Percentiles rank a stretch among this genome's conserved stretches.
Evolutionary conservation across 1,284 basidiomycete species (phyloP).

Genomic region (Ceratobasidium theobromae): DNA sequence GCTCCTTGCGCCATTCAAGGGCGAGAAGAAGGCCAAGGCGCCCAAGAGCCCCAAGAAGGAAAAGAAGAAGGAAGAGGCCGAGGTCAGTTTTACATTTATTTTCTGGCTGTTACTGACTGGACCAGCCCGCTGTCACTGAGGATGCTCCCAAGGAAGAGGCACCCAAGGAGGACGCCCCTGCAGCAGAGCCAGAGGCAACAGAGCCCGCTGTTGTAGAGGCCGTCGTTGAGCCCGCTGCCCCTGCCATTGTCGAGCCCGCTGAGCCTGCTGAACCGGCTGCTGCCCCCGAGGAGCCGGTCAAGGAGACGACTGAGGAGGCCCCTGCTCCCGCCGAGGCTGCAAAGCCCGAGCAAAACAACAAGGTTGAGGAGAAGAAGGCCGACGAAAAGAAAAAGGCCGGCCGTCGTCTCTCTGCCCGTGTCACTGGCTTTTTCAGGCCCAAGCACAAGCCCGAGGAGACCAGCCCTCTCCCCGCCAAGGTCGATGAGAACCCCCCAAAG

Average conservation of each 20-base stretch:
- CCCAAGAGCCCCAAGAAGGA: slow-evolving; percentile 53
- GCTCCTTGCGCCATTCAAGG: slow-evolving; percentile 69
- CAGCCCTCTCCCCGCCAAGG: slow-evolving; percentile 65
- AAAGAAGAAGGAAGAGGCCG: slow-evolving; percentile 41
- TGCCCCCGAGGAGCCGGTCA: slow-evolving; percentile 40
- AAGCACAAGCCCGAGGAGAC: slow-evolving; percentile 68
- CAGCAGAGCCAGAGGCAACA: slow-evolving; percentile 43
- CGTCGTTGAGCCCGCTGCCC: slow-evolving; percentile 46
- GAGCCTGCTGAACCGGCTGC: slow-evolving; percentile 28
- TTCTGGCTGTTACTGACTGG: slow-evolving; percentile 37
- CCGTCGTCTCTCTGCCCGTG: slow-evolving; percentile 74
- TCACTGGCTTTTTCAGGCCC: slow-evolving; percentile 76
- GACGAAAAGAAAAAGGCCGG: slow-evolving; percentile 54
- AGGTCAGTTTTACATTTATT: slow-evolving; percentile 15
- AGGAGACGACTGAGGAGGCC: slow-evolving; percentile 33
- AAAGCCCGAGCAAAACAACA: slow-evolving; percentile 32
- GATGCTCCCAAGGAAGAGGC: slow-evolving; percentile 28
- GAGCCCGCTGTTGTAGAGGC: slow-evolving; percentile 43
- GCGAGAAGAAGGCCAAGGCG: slow-evolving; percentile 55
- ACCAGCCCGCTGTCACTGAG: slow-evolving; percentile 39
- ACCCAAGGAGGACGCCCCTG: slow-evolving; percentile 42
- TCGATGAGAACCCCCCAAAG: slow-evolving; percentile 78
- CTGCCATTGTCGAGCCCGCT: slow-evolving; percentile 35
- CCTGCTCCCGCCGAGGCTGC: slow-evolving; percentile 7
- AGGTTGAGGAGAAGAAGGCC: slow-evolving; percentile 29